These are phyloP conservation scores for Lipomyces sp. DNA, from an alignment of 805 yeast species.

Conservation along the genomic window DNA sequence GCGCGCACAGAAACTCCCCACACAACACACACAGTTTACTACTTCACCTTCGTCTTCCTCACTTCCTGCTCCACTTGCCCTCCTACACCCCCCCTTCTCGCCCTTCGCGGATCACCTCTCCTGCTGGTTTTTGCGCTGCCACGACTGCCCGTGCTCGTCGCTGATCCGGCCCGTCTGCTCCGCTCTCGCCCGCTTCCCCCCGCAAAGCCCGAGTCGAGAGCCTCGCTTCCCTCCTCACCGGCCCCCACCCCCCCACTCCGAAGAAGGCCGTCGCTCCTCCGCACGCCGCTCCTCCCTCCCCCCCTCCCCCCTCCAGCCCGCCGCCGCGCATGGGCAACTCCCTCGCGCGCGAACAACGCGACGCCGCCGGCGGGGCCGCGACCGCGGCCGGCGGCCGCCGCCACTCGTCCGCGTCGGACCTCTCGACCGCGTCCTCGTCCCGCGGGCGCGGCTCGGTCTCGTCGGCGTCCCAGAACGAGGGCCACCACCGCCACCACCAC, in stretches of 20 bases:
- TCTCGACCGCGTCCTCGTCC: background rate
- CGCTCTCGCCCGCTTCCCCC: background rate
- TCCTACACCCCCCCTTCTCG: background rate
- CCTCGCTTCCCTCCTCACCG: background rate
- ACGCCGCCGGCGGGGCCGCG: conserved; percentile 3
- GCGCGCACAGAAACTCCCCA: background rate
- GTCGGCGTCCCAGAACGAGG: background rate
- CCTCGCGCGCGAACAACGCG: conserved; percentile 32
- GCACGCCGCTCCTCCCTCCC: background rate
- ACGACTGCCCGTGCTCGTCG: no score
- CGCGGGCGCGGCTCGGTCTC: background rate
- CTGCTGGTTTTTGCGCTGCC: no score
- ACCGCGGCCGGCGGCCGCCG: background rate
- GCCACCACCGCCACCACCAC: background rate
- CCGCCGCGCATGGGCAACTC: conserved; percentile 35
- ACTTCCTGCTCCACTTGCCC: background rate
- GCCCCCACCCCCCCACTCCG: background rate
- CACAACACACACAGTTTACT: background rate
- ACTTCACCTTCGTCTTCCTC: conserved; percentile 2
- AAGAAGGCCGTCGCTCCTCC: background rate
- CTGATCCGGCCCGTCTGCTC: no score
- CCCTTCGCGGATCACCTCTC: no score
- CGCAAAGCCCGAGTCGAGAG: background rate
- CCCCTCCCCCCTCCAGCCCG: conserved; percentile 3
- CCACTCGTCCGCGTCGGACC: conserved; percentile 9